Conservation (phyloP, 2,329 filamentous ascomycete species). For the Clathrospora elynae region DNA sequence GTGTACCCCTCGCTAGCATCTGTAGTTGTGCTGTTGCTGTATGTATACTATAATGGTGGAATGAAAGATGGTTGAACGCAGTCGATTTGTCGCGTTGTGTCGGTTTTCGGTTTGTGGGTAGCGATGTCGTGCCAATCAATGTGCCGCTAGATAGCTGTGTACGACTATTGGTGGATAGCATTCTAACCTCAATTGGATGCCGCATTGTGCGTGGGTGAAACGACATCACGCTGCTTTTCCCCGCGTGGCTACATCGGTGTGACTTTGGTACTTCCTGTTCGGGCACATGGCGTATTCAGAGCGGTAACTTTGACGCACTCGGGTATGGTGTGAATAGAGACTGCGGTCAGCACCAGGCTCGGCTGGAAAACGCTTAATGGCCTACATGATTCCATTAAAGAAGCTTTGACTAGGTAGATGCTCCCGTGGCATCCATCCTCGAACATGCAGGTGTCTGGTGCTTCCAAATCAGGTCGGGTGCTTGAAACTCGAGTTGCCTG, state of each 20-base stretch:
- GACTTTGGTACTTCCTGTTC: not conserved
- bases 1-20: constrained; percentile 12
- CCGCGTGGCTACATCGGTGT: constrained; percentile 13
- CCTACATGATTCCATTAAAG: too few species aligned
- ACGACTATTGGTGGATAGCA: constrained; percentile 1
- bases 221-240: constrained; percentile 12
- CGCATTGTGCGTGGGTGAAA: not conserved
- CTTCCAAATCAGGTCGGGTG: too few species aligned
- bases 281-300: not conserved
- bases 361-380: too few species aligned
- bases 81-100: constrained; percentile 16
- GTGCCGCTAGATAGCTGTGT: too few species aligned
- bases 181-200: not conserved
- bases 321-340: not conserved
- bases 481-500: too few species aligned
- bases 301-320: constrained; percentile 4
- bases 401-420: too few species aligned
- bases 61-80: constrained; percentile 29
- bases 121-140: constrained; percentile 7
- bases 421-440: too few species aligned
- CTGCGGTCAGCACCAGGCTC: too few species aligned
- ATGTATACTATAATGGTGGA: constrained; percentile 37
- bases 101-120: constrained; percentile 4
- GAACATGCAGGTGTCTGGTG: too few species aligned
- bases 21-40: constrained; percentile 20